Evolutionary conservation across 495 filamentous ascomycete genomes (phyloP).

Genomic region (Parathielavia hyrcaniae): DNA sequence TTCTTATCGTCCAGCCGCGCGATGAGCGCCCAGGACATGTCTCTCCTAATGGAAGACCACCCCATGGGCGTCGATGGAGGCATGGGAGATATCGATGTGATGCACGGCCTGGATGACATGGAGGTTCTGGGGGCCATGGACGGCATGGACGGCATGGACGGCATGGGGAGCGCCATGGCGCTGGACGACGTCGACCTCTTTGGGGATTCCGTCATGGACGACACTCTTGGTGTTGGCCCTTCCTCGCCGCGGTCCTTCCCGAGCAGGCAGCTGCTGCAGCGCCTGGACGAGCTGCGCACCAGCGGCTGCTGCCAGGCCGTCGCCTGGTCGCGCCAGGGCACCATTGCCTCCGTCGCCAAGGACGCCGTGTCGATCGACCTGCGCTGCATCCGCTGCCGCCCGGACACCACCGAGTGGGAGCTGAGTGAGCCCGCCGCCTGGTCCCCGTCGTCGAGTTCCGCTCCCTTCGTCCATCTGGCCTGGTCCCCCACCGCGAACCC

Average conservation of each 20-base stretch:
- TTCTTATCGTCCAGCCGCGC: neutral
- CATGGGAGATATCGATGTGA: slow-evolving; percentile 9
- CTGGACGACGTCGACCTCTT: slow-evolving; percentile 72
- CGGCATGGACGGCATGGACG: slow-evolving; percentile 17
- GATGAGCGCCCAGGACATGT: slow-evolving; percentile 34
- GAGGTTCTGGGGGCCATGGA: slow-evolving; percentile 5
- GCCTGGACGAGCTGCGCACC: slow-evolving; percentile 70
- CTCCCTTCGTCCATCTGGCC: slow-evolving; percentile 63
- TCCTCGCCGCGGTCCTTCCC: slow-evolving; percentile 43
- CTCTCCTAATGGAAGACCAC: slow-evolving; percentile 33
- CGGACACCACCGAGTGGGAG: slow-evolving; percentile 68
- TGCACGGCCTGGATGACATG: slow-evolving; percentile 8
- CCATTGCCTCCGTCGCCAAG: slow-evolving; percentile 74
- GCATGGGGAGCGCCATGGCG: slow-evolving; percentile 37
- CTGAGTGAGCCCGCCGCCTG: slow-evolving; percentile 54
- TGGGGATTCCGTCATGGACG: slow-evolving; percentile 53
- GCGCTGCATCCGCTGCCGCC: slow-evolving; percentile 62
- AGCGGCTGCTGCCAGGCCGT: slow-evolving; percentile 81
- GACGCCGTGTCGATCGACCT: slow-evolving; percentile 63
- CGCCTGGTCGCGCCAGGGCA: slow-evolving; percentile 84
- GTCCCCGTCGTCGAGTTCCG: slow-evolving; percentile 34
- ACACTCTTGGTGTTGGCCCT: slow-evolving; percentile 48
- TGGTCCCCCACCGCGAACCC: slow-evolving; percentile 63
- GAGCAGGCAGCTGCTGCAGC: slow-evolving; percentile 62
- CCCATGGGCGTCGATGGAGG: slow-evolving; percentile 4